Percentiles rank a stretch among this genome's conserved stretches.
These are phyloP conservation scores for Lithospermum erythrorhizon DNA, from an alignment of 257 asterid species.

Conservation along the genomic window DNA sequence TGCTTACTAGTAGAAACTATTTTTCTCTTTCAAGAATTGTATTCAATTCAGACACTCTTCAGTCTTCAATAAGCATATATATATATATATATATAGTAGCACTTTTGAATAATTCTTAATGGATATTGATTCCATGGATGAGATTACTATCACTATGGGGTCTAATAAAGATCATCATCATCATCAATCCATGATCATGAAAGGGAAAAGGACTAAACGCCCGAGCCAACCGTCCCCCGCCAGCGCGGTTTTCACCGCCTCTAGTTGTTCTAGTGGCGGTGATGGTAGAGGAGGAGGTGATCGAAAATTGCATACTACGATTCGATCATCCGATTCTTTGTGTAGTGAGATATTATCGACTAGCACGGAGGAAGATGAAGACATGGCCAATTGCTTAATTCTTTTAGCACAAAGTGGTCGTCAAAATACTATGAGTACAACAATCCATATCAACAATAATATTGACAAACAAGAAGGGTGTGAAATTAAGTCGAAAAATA, in stretches of 20 bases:
- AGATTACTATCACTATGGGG: slow-evolving; percentile 31
- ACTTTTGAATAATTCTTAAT: background rate
- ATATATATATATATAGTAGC: background rate
- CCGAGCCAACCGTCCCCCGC: slow-evolving; percentile 30
- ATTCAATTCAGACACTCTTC: slow-evolving; percentile 1
- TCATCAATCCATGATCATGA: slow-evolving; percentile 21
- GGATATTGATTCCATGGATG: slow-evolving; percentile 30
- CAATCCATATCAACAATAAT: slow-evolving; percentile 2
- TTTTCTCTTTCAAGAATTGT: background rate
- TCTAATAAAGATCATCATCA: slow-evolving; percentile 24
- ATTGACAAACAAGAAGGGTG: slow-evolving; percentile 3
- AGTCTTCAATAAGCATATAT: background rate
- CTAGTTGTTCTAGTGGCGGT: slow-evolving; percentile 38
- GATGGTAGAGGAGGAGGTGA: slow-evolving; percentile 19
- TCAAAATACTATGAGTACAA: background rate
- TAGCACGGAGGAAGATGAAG: slow-evolving; percentile 52
- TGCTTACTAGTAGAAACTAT: slow-evolving; percentile 14
- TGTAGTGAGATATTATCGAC: slow-evolving; percentile 29
- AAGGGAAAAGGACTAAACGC: slow-evolving; percentile 59
- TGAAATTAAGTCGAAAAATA: slow-evolving; percentile 5
- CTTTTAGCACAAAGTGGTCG: slow-evolving; percentile 62
- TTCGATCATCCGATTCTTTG: slow-evolving; percentile 26
- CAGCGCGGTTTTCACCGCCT: slow-evolving; percentile 8
- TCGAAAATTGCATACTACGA: slow-evolving; percentile 10
- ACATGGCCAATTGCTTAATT: slow-evolving; percentile 79